phyloP scores from a whole-genome alignment of 2,329 filamentous ascomycete genomes.

The Tolypocladium tropicale region DNA sequence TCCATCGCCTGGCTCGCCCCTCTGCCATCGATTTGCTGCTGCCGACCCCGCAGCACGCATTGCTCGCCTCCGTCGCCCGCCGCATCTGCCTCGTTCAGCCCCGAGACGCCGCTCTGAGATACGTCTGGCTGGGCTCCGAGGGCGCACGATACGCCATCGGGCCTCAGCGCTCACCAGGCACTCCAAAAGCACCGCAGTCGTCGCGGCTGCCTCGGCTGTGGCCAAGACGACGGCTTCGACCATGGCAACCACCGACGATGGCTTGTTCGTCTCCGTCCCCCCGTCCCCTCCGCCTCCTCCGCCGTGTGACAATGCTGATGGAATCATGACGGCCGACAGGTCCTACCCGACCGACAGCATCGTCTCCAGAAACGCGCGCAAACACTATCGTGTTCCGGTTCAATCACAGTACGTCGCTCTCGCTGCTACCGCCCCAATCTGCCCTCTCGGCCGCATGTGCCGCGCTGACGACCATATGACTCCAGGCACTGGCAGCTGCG shows the following conservation, averaged over 20 bases:
- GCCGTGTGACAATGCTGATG: neutral
- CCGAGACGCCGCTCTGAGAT: neutral
- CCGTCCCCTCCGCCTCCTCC: neutral
- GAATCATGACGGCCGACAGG: constrained; percentile 26
- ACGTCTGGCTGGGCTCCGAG: neutral
- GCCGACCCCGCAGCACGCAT: neutral
- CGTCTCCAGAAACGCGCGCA: constrained; percentile 48
- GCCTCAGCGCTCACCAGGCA: neutral
- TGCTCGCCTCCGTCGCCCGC: neutral
- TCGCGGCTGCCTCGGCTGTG: constrained; percentile 1
- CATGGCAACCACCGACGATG: constrained; percentile 48
- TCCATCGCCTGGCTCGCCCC: neutral
- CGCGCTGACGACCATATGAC: neutral
- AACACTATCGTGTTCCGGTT: constrained; percentile 58
- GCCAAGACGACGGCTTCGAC: constrained; percentile 4
- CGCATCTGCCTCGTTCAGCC: neutral
- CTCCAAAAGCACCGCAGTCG: neutral
- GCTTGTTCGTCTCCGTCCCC: constrained; percentile 34
- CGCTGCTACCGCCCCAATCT: neutral
- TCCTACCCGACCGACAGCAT: constrained; percentile 56
- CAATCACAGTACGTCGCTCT: constrained; percentile 46
- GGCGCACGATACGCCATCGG: neutral
- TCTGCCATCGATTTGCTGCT: neutral
- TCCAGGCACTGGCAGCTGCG: constrained; percentile 77
- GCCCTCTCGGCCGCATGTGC: neutral